Evolutionary conservation across 768 basidiomycete species (phyloP).

Genomic region (Leccinellum rugosiceps): DNA sequence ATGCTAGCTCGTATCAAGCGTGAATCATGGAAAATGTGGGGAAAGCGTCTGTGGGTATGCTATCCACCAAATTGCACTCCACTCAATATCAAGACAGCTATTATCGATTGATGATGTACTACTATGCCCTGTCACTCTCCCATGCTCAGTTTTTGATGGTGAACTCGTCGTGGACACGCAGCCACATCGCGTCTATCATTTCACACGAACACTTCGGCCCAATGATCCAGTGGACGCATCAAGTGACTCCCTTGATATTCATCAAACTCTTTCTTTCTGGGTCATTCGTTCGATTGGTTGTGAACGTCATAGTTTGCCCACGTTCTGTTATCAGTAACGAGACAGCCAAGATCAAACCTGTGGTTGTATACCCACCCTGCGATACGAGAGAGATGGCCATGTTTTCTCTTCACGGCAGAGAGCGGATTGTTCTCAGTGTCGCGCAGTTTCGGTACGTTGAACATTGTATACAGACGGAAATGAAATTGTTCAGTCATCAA

Average conservation of each 20-base stretch:
- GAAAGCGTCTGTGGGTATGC: conserved; percentile 27
- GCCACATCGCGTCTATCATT: conserved; percentile 76
- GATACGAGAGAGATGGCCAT: conserved; percentile 70
- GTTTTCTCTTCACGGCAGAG: conserved; percentile 52
- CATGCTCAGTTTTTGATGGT: conserved; percentile 81
- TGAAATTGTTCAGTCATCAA: background rate
- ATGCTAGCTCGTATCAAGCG: conserved; percentile 79
- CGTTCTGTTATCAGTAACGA: background rate
- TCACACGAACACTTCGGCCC: conserved; percentile 45
- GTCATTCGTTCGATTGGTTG: background rate
- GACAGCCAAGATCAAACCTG: conserved; percentile 4
- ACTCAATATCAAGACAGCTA: conserved; percentile 49
- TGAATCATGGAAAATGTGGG: conserved; percentile 24
- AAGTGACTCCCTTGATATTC: conserved; percentile 39
- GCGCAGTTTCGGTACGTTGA: conserved; percentile 83
- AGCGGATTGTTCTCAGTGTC: conserved; percentile 74
- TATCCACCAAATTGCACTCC: background rate
- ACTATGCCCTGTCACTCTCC: conserved; percentile 74
- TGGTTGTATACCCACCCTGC: conserved; percentile 88
- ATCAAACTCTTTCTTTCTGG: conserved; percentile 26
- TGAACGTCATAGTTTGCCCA: background rate
- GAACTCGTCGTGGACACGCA: conserved; percentile 93
- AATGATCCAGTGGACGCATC: conserved; percentile 45
- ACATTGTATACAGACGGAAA: background rate
- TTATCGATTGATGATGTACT: conserved; percentile 82